A percentile compares a stretch with the other conserved stretches of the same genome.
Evolutionary conservation across 129 eudicot genomes (phyloP).

Genomic region (Chrysanthemum makinoi): DNA sequence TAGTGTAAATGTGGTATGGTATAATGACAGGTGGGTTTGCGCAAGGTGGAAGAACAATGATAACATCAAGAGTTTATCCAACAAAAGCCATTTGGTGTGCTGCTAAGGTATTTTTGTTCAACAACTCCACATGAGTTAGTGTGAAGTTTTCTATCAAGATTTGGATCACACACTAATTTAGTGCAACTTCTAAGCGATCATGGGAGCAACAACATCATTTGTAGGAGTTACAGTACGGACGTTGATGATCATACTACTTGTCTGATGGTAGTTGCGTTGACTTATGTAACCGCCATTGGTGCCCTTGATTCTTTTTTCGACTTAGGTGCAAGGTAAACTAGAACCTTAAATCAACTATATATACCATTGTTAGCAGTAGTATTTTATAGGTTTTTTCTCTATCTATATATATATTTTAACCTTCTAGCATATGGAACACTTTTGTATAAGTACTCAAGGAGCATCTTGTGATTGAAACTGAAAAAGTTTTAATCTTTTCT

Average conservation of each 20-base stretch:
- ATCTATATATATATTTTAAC: no score
- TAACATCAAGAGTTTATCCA: slow-evolving; percentile 81
- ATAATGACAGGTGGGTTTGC: slow-evolving; percentile 66
- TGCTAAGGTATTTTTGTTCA: slow-evolving; percentile 64
- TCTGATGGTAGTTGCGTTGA: not conserved
- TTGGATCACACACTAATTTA: no score
- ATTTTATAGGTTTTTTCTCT: no score
- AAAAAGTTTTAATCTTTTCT: no score
- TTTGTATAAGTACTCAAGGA: no score
- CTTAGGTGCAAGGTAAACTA: not conserved
- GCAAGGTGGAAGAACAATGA: slow-evolving; percentile 80
- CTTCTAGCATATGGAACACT: no score
- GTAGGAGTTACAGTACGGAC: not conserved
- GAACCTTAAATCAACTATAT: no score
- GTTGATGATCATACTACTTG: slow-evolving; percentile 1
- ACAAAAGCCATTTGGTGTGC: slow-evolving; percentile 62
- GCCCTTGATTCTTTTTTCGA: not conserved
- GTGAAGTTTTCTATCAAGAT: slow-evolving; percentile 15
- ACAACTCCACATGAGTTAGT: slow-evolving; percentile 73
- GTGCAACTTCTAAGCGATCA: no score
- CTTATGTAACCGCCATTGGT: not conserved
- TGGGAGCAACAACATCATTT: not conserved
- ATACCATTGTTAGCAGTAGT: no score
- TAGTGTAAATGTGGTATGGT: not conserved
- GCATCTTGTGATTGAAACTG: no score